Evolutionary conservation across 2,329 filamentous ascomycete genomes (phyloP), one percentile per base, ranked within the genome.

Genomic region (Colletotrichum abscissum): DNA sequence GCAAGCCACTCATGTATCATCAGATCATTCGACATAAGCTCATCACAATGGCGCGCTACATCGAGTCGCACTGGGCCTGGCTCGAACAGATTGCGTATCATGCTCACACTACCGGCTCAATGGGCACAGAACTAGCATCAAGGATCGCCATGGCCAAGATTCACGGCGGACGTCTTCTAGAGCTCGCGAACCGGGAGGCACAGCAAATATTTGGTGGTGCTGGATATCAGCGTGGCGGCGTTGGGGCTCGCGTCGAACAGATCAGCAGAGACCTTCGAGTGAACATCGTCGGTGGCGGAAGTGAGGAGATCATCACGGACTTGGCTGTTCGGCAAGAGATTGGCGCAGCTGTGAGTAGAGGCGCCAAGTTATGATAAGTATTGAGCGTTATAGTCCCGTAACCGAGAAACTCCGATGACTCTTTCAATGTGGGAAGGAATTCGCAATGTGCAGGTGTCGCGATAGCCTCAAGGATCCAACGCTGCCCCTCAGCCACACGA

Each of bases 21-120:
- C 88, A 91, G 64, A 87, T 90, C 57, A 92, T 92, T 67, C 85
- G 87, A 24, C 83, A 86, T 22, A 92, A 92, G 78, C 84, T 92
- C 24, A 85, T 88, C 22, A 88, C 87, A 49, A 85, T 92, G 66
- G 89, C 88, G 0, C 83, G 88, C 12, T 85, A 88, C 75, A 86
- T 92, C 24, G 90, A 92, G 75, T 87, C 88, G 0, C 88, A 89
- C 63, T 90, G 88, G 80, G 88, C 90, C 0, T 92, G 89, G 82
- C 79, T 92, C 69, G 90, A 92, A 76, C 89, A 92, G 77, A 81
- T 92, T 2, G 89, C 88, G 6, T 89, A 88, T 77, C 87, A 89
- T 58, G 82, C 89, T 46, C 83, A 88, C 11, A 46, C 60, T 11
- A 75, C 66, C 33, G 38, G 33, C 2, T 19, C 74, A 56, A 60